phyloP scores from a whole-genome alignment of 202 grass and related monocot species.

The Saccharum hybrid region DNA sequence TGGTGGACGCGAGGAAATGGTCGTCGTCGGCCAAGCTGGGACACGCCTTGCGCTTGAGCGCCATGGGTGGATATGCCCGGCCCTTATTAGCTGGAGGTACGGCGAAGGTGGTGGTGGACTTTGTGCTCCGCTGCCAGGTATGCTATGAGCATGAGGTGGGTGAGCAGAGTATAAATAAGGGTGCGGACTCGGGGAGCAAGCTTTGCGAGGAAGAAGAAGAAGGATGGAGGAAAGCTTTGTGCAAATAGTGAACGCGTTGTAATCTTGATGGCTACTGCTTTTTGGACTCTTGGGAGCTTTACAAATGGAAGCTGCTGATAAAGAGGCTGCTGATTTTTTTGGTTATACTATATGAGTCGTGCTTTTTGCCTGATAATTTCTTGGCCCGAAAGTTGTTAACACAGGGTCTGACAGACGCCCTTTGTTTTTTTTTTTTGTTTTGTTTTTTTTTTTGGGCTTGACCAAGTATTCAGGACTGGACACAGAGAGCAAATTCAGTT shows the following conservation, averaged over 20 bases:
- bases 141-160: background rate
- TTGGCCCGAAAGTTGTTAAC: background rate
- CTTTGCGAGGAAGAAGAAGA: background rate
- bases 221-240: background rate
- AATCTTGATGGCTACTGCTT: background rate
- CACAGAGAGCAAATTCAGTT: background rate
- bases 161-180: constrained; percentile 28
- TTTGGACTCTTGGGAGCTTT: constrained; percentile 33
- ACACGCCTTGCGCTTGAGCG: constrained; percentile 48
- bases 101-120: background rate
- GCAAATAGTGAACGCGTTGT: constrained; percentile 12
- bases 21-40: background rate
- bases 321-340: background rate
- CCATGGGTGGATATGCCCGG: constrained; percentile 10
- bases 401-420: background rate
- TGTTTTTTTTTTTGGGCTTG: background rate
- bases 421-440: background rate
- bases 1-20: background rate
- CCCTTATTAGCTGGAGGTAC: background rate
- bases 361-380: background rate
- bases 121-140: background rate
- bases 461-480: background rate
- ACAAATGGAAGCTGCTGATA: constrained; percentile 41
- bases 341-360: background rate
- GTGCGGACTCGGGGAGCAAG: background rate